These are phyloP conservation scores for Pterulicium gracile DNA, from an alignment of 1,284 basidiomycete species.

Conservation along the genomic window DNA sequence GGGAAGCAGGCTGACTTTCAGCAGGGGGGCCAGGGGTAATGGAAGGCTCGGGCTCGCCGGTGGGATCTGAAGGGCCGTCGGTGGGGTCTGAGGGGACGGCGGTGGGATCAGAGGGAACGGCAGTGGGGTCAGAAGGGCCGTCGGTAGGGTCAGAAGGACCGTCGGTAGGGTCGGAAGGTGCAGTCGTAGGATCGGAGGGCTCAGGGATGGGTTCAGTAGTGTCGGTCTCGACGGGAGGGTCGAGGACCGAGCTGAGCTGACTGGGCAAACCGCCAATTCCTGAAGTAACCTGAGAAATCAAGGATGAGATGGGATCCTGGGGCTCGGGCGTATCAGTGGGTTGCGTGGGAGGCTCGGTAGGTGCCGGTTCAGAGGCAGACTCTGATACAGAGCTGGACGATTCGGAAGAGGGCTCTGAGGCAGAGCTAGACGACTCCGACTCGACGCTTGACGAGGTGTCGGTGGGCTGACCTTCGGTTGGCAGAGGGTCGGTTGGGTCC, in stretches of 20 bases:
- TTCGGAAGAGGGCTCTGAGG: not conserved
- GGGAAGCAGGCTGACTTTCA: too few relatives aligned
- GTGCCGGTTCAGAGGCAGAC: not conserved
- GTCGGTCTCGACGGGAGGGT: not conserved
- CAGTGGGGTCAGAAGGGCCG: too few relatives aligned
- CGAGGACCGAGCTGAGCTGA: not conserved
- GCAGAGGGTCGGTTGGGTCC: constrained; percentile 5
- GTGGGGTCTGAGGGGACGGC: constrained; percentile 1
- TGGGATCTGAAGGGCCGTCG: not conserved
- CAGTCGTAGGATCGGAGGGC: constrained; percentile 7
- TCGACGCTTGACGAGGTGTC: too few relatives aligned
- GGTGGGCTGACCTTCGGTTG: constrained; percentile 2
- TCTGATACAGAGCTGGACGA: constrained; percentile 2
- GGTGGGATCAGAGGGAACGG: too few relatives aligned
- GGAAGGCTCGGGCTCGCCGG: too few relatives aligned
- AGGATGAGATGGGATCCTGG: not conserved
- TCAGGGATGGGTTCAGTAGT: not conserved
- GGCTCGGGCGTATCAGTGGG: not conserved
- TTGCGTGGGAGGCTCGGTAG: constrained; percentile 2
- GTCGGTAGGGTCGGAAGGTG: constrained; percentile 5
- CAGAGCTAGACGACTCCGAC: too few relatives aligned
- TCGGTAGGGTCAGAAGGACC: constrained; percentile 4
- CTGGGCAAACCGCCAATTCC: not conserved
- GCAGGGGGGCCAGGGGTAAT: too few relatives aligned
- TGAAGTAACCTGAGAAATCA: not conserved